phyloP scores from a whole-genome alignment of 2,329 filamentous ascomycete species.

The Alternaria conjuncta region DNA sequence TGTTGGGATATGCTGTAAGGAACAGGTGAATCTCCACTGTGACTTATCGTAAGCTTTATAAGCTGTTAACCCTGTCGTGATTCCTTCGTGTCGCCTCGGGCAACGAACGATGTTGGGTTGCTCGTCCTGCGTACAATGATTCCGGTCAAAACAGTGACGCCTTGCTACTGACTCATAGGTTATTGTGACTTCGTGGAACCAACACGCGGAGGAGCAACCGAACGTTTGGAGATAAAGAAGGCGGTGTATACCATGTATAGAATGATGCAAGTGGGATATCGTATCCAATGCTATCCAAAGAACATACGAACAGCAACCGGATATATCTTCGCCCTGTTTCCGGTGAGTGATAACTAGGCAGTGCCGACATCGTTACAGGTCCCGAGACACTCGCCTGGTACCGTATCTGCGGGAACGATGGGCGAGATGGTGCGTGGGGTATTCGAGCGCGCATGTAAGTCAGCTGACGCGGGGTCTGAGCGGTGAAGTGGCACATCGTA shows the following conservation, averaged over 20 bases:
- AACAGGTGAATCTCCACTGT: background rate
- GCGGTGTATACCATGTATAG: background rate
- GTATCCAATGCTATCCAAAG: background rate
- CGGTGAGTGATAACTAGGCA: slow-evolving; percentile 10
- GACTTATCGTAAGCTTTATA: background rate
- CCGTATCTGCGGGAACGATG: background rate
- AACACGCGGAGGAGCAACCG: background rate
- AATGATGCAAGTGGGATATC: background rate
- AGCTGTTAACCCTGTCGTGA: background rate
- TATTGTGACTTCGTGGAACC: background rate
- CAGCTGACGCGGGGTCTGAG: slow-evolving; percentile 10
- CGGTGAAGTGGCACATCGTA: background rate
- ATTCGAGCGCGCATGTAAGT: slow-evolving; percentile 1
- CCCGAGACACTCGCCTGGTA: background rate
- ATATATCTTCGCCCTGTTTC: slow-evolving; percentile 6
- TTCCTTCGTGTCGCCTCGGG: background rate
- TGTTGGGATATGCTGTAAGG: background rate
- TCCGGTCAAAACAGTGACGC: background rate
- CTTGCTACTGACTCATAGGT: background rate
- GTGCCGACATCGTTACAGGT: background rate
- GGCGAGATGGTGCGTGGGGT: background rate
- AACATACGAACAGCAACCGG: background rate
- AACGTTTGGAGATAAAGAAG: background rate
- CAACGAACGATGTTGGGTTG: background rate
- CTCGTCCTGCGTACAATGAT: background rate